Conservation (phyloP, 1,139 yeast genomes). For the Eremothecium sinecaudum region DNA sequence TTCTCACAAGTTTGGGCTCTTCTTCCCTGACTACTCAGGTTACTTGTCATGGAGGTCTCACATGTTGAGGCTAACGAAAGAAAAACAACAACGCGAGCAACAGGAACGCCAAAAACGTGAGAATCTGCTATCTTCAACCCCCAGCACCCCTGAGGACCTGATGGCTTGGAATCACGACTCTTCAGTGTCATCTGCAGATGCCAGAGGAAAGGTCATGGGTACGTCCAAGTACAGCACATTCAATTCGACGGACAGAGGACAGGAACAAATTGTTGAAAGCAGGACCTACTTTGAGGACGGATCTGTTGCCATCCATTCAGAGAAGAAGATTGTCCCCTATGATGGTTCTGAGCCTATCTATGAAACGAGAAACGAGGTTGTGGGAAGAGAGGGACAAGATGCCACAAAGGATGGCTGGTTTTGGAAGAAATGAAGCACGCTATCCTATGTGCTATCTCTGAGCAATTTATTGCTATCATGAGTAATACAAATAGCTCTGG, state of each 20-base stretch:
- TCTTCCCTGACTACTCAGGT: constrained; percentile 56
- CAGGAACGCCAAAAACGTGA: constrained; percentile 22
- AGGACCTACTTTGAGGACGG: constrained; percentile 61
- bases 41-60: constrained; percentile 53
- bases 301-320: constrained; percentile 36
- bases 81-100: constrained; percentile 25
- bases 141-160: constrained; percentile 30
- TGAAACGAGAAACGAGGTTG: constrained; percentile 20
- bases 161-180: constrained; percentile 15
- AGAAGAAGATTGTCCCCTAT: constrained; percentile 34
- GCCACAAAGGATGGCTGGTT: constrained; percentile 11
- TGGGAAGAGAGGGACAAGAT: constrained; percentile 10
- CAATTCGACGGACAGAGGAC: constrained; percentile 44
- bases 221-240: constrained; percentile 41
- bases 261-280: constrained; percentile 44
- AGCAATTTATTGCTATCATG: no score
- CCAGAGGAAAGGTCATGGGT: constrained; percentile 38
- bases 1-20: constrained; percentile 35
- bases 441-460: no score
- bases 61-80: constrained; percentile 39
- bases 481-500: no score
- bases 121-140: constrained; percentile 12
- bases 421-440: constrained; percentile 8
- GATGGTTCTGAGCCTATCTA: constrained; percentile 31
- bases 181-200: constrained; percentile 6